A percentile compares a stretch with the other conserved stretches of the same genome.
Conservation (phyloP, 306 rosid species). For the Trichosanthes truncata region DNA sequence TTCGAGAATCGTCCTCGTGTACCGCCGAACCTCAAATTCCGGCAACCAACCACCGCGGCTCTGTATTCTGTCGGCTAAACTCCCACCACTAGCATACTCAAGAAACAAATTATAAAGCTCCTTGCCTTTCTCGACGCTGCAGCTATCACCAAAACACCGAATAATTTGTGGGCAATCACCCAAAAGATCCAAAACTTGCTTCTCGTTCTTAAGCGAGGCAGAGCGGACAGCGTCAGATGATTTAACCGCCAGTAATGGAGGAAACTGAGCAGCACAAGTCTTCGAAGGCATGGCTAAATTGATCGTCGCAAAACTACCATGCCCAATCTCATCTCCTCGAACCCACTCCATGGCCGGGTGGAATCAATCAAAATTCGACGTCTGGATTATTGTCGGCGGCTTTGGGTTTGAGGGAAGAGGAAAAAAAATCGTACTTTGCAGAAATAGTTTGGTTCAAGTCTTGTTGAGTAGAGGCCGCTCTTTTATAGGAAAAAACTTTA, state of each 20-base stretch:
- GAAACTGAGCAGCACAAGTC: neutral
- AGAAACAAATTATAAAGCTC: constrained; percentile 40
- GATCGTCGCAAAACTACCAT: constrained; percentile 73
- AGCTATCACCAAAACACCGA: constrained; percentile 35
- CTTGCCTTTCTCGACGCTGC: constrained; percentile 32
- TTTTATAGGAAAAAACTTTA: neutral
- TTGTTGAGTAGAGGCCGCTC: neutral
- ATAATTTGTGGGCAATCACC: constrained; percentile 38
- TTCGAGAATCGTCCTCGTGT: constrained; percentile 33
- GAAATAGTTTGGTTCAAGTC: neutral
- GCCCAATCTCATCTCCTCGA: constrained; percentile 61
- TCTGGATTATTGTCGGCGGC: neutral
- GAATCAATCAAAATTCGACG: neutral
- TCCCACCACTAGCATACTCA: constrained; percentile 59
- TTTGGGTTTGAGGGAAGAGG: neutral
- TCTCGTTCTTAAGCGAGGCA: constrained; percentile 41
- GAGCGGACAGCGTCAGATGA: constrained; percentile 21
- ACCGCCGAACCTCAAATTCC: constrained; percentile 30
- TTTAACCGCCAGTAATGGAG: constrained; percentile 46
- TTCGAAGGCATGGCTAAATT: constrained; percentile 24
- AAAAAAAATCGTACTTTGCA: neutral
- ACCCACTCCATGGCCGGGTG: constrained; percentile 48
- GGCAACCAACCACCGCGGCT: constrained; percentile 33
- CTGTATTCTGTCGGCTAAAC: constrained; percentile 39
- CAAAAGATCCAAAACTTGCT: constrained; percentile 29